Evolutionary conservation across 305 asterid species (phyloP), one percentile per base, ranked within the genome.

Genomic region (Striga hermonthica): DNA sequence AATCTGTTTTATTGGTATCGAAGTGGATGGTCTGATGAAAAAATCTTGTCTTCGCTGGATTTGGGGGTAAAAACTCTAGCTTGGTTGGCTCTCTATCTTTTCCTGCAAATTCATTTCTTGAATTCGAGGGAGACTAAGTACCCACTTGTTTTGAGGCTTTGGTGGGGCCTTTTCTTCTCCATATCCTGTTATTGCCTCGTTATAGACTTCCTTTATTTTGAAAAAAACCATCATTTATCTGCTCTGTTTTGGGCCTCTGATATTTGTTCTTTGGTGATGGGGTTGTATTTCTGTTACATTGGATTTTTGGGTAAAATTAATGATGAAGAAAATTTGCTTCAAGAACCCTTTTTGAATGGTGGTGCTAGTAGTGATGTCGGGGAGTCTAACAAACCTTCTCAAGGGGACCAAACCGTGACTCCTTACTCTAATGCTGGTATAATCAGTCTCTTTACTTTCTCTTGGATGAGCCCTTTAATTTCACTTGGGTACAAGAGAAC

Each of bases 11-110:
- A 72, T 66, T 88, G 94, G 94, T 80, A 77, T 72, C 71, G 65
- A 71, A 84, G 41, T 69, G 91, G 92, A 57, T 91, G 90, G 90
- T 76, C 86, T 22, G 89, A 91, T 58, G 95, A 87, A 84, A 85
- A 89, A 67, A 73, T 83, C 28, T 47, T 80, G 22, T 75, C 84
- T 52, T 66, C 73, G 50, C 14, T 49, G 22, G 97, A 91, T 81
- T 79, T 84, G 72, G 80, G 75, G 16, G 48, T 68, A 14, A 89
- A 82, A 62, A 53, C 86, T 13, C 36, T 91, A 16, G 62, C 87
- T 58, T 89, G 98, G 96, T 70, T 80, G 10, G 75, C 64, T 57
- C 69, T 89, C 9, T 81, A 78, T 63, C 67, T 79, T 71, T 83
- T 75, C 67, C 62, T 91, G 80, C 83, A 76, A 62, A 37, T 71